A percentile compares a stretch with the other conserved stretches of the same genome.
Conservation (phyloP, 805 yeast genomes). For the Nakazawaea holstii region DNA sequence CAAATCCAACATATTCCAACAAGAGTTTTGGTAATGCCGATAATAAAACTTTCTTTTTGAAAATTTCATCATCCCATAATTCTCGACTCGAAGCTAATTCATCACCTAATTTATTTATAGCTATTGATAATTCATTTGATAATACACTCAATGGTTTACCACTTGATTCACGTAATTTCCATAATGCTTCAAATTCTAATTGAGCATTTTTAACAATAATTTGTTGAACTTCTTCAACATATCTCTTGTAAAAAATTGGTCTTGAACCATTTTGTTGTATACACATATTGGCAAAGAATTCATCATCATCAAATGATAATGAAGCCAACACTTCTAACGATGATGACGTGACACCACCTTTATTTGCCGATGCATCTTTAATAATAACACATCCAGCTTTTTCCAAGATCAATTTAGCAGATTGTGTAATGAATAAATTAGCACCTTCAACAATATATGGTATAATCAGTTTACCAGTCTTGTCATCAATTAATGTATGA, state of each 20-base stretch:
- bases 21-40: slow-evolving; percentile 77
- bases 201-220: slow-evolving; percentile 74
- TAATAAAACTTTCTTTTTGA: slow-evolving; percentile 71
- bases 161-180: slow-evolving; percentile 66
- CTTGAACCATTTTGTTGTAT: slow-evolving; percentile 42
- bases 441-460: slow-evolving; percentile 98
- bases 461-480: slow-evolving; percentile 70
- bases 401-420: slow-evolving; percentile 84
- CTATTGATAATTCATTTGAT: slow-evolving; percentile 77
- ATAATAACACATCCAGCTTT: slow-evolving; percentile 80
- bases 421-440: slow-evolving; percentile 89
- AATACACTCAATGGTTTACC: slow-evolving; percentile 61
- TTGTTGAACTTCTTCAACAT: slow-evolving; percentile 78
- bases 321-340: slow-evolving; percentile 95
- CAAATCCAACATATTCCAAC: slow-evolving; percentile 59
- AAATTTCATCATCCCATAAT: slow-evolving; percentile 76
- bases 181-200: slow-evolving; percentile 79
- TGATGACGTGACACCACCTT: slow-evolving; percentile 98
- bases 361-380: slow-evolving; percentile 96
- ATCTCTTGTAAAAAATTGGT: slow-evolving; percentile 75
- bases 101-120: slow-evolving; percentile 81
- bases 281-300: slow-evolving; percentile 78
- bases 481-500: slow-evolving; percentile 58
- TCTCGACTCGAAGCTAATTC: slow-evolving; percentile 77
- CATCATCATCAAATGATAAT: slow-evolving; percentile 80